Evolutionary conservation across 2,329 filamentous ascomycete genomes (phyloP), one percentile per base, ranked within the genome.

Genomic region (Eutypella sp.): DNA sequence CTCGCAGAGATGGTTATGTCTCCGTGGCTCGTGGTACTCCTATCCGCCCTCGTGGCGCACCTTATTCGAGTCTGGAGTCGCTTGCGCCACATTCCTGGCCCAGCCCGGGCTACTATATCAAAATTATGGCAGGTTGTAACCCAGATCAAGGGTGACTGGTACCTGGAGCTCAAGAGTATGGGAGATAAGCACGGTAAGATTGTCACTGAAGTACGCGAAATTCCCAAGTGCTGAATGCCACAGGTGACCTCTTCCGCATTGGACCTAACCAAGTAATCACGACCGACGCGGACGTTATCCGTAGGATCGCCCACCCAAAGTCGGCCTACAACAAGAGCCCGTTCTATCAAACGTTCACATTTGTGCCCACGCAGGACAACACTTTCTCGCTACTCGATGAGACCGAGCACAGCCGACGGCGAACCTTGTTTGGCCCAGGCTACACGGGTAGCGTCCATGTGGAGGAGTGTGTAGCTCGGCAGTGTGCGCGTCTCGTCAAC

Each of bases 401-500:
- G 8, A 19, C 40, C 8, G 52, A 55, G 34, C 52, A 55, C 16
- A 40, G 3, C 5, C 47, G 47, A 23, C 50, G 48, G 9, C 50
- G 52, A 24, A 55, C 50, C n/a, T 40, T 38, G 5, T 41, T 55
- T 1, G 52, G 48, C 4, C 50, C 47, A 2, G 52, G 52, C 10
- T 55, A 55, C 16, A 20, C 18, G 1, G 46, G 51, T 8, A 47
- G 42, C 23, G 9, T 13, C 0, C 45, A 49, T 5, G 36, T 55
- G 13, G 53, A 55, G 45, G 31, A 47, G 7, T 48, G 45, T 22
- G 31, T 52, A 11, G 44, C 54, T 10, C 37, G 42, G 13, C 53
- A 55, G 37, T 52, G 51, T 13, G 37, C 23, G 1, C 49, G 51
- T 16, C 45, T 73, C 4, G 44, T 72, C 18, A 50, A 63, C 3